Evolutionary conservation across 768 basidiomycete species (phyloP), one percentile per base, ranked within the genome.

Genomic region (Pleurotus platypus): DNA sequence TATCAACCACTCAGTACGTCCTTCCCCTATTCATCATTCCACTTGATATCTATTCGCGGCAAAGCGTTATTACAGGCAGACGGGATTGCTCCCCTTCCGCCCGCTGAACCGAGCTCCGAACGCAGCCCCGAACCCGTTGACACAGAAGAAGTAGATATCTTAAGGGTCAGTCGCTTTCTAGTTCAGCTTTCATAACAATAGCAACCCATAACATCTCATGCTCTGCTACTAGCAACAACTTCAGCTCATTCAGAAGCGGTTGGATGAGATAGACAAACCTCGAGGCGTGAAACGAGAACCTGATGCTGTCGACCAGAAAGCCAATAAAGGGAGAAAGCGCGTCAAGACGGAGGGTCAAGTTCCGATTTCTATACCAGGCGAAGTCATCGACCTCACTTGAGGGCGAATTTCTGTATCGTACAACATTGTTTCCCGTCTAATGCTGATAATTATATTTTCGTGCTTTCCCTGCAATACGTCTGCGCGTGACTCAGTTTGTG

Each of bases 1-100:
- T 64, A 64, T 45, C 43, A 60, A 42, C 61, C 67, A 2, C 58
- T 66, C 3, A 62, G 66, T 63, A 15, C 49, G 62, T 56, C 16
- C n/a, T 48, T 9, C 24, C 7, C 47, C 13, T 48, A 3, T 5
- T 20, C 8, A 12, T 48, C 22, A 20, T 26, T 48, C 8, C 20
- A 15, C 22, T 26, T 9, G n/a, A 45, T 45, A 45, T 15, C 9
- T 2, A 16, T 22, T 22, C n/a, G 20, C 11, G 43, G 6, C 43
- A 8, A n/a, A 48, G 47, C 47, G 7, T 15, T 48, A 8, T 48
- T 48, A 48, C 47, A 48, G 18, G 47, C 47, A 8, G 8, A 48
- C 47, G 20, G 27, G 11, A 48, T 48, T 8, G 47, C 47, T 15
- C 47, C 47, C 24, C 47, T 8, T 48, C 16, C 47, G 22, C 22